phyloP scores from a whole-genome alignment of 164 flowering plant genomes.

The Vitis amurensis region DNA sequence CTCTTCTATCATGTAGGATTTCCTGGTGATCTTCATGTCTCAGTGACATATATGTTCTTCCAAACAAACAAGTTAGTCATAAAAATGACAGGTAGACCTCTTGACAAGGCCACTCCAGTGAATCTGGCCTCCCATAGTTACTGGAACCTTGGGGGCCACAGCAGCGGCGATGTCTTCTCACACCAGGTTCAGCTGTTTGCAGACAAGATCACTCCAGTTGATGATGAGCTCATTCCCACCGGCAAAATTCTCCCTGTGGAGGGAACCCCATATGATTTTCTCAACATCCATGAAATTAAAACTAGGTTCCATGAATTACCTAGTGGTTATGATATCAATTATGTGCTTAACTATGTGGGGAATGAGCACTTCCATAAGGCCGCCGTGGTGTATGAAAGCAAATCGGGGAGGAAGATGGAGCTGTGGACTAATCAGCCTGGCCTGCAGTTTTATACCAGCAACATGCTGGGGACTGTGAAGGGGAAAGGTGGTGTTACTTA shows the following conservation, averaged over 20 bases:
- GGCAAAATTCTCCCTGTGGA: slow-evolving; percentile 46
- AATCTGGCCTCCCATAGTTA: slow-evolving; percentile 36
- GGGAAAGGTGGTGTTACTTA: slow-evolving; percentile 40
- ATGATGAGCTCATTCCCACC: slow-evolving; percentile 61
- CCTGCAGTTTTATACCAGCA: slow-evolving; percentile 39
- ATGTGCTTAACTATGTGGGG: slow-evolving; percentile 19
- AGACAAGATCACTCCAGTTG: slow-evolving; percentile 53
- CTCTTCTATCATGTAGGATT: slow-evolving; percentile 17
- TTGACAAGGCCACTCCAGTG: slow-evolving; percentile 35
- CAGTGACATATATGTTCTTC: slow-evolving; percentile 31
- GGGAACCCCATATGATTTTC: slow-evolving; percentile 57
- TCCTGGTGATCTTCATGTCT: slow-evolving; percentile 34
- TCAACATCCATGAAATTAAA: slow-evolving; percentile 19
- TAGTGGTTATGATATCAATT: slow-evolving; percentile 42
- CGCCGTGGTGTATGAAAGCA: slow-evolving; percentile 25
- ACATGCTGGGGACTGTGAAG: slow-evolving; percentile 17
- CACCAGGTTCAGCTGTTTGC: slow-evolving; percentile 34
- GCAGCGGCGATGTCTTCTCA: slow-evolving; percentile 19
- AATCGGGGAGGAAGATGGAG: slow-evolving; percentile 41
- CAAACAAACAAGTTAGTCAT: slow-evolving; percentile 24
- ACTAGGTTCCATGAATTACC: slow-evolving; percentile 21
- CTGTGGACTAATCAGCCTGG: slow-evolving; percentile 41
- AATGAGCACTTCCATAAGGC: slow-evolving; percentile 22
- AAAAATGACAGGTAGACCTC: slow-evolving; percentile 33
- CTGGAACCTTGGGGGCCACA: slow-evolving; percentile 24